Conservation (phyloP, 2,329 filamentous ascomycete species). For the Alternaria incomplexa region DNA sequence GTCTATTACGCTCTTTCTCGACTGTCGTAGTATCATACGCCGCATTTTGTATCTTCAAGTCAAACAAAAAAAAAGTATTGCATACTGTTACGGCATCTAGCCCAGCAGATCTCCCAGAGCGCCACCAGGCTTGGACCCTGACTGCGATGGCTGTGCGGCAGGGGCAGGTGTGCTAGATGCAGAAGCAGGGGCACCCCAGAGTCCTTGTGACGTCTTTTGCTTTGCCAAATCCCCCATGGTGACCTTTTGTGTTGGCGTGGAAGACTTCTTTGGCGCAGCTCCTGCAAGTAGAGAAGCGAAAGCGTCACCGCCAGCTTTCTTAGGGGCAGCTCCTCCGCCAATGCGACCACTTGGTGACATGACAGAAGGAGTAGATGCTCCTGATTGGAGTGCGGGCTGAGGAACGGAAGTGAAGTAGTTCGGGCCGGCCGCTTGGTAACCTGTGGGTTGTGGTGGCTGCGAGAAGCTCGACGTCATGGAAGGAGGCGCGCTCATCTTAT, state of each 20-base stretch:
- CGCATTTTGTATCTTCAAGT: slow-evolving; percentile 6
- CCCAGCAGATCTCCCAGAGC: slow-evolving; percentile 46
- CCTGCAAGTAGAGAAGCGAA: slow-evolving; percentile 89
- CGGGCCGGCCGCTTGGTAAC: slow-evolving; percentile 78
- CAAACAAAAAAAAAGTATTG: background rate
- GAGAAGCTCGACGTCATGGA: slow-evolving; percentile 47
- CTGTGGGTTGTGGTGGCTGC: slow-evolving; percentile 62
- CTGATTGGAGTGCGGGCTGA: slow-evolving; percentile 42
- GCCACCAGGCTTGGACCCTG: slow-evolving; percentile 44
- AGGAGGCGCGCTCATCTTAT: slow-evolving; percentile 60
- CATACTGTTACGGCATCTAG: slow-evolving; percentile 16
- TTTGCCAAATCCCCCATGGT: slow-evolving; percentile 96
- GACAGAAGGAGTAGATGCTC: slow-evolving; percentile 52
- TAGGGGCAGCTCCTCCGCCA: slow-evolving; percentile 47
- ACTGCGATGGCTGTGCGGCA: slow-evolving; percentile 30
- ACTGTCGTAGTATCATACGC: background rate
- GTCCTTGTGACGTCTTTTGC: slow-evolving; percentile 91
- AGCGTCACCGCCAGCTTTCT: slow-evolving; percentile 73
- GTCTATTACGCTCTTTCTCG: background rate
- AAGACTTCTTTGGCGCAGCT: slow-evolving; percentile 75
- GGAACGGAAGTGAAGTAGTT: slow-evolving; percentile 94
- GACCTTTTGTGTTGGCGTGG: slow-evolving; percentile 65
- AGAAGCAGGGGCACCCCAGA: slow-evolving; percentile 79
- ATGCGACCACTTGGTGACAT: slow-evolving; percentile 50
- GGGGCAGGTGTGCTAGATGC: slow-evolving; percentile 42